Conservation (phyloP, 139 green algal genomes). For the Choricystis sp. region DNA sequence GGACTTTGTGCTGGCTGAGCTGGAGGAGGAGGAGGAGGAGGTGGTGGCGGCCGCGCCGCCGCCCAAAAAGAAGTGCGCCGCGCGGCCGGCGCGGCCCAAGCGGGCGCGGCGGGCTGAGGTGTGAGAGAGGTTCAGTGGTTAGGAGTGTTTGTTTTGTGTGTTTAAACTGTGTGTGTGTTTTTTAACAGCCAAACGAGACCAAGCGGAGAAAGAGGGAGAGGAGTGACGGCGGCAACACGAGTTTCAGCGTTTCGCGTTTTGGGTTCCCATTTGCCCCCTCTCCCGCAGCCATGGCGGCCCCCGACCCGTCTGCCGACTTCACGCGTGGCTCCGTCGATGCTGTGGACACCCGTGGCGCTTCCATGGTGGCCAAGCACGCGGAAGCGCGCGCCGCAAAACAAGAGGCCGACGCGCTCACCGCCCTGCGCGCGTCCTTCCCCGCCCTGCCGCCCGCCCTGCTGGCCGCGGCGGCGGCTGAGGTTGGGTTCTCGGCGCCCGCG, state of each 20-base stretch:
- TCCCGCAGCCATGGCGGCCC: background rate
- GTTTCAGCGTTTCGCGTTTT: no score
- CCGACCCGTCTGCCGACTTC: background rate
- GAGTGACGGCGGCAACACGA: no score
- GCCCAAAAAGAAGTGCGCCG: background rate
- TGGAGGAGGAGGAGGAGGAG: background rate
- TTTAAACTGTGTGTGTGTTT: no score
- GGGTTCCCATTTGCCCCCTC: no score
- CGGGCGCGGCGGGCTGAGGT: no score
- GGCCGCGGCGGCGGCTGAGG: constrained; percentile 28
- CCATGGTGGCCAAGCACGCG: constrained; percentile 25
- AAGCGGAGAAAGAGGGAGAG: no score
- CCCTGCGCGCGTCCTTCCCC: constrained; percentile 26
- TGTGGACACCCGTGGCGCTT: constrained; percentile 8
- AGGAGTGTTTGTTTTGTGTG: no score
- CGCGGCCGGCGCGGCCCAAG: background rate
- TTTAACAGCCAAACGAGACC: no score
- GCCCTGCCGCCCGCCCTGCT: constrained; percentile 29
- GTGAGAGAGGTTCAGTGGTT: no score
- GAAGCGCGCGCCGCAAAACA: constrained; percentile 39
- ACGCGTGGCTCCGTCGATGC: constrained; percentile 11
- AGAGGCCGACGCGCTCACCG: constrained; percentile 30
- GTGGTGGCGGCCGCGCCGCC: no score
- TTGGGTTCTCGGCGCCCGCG: constrained; percentile 28
- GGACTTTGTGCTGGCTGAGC: background rate